Evolutionary conservation across 2,329 filamentous ascomycete genomes (phyloP), one percentile per base, ranked within the genome.

Genomic region (Aspergillus carbonarius): DNA sequence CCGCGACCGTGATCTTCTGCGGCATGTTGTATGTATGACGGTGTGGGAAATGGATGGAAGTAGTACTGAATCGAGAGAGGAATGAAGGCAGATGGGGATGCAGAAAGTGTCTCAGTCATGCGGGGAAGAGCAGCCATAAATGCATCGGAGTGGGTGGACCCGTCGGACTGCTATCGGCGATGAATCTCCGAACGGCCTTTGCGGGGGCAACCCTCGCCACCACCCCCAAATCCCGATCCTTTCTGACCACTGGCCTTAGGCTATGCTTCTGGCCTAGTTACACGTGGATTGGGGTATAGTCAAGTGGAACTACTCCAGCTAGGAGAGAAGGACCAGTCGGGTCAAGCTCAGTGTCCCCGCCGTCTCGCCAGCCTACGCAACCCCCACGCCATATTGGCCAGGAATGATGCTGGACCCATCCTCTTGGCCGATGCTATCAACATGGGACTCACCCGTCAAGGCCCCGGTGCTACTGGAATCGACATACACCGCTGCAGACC

Each of bases 1-100:
- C 76, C n/a, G 75, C 78, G 44, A 80, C 71, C 5, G 71, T 80
- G 55, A 81, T 70, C 20, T 66, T 70, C 61, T 74, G 69, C 12
- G 75, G 68, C 78, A 79, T 79, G 25, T 40, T 68, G 17, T 9
- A 23, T 42, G 7, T 13, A 39, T 39, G 17, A 17, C 1, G 5
- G 20, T 6, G 7, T 27, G 23, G 23, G 7, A 27, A 5, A n/a
- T 47, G 3, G 9, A 18, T 6, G 44, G 2, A n/a, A 5, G 20
- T 40, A 20, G 13, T 17, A n/a, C 5, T 40, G 39, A 40, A 18
- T 2, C 2, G 18, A 32, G 9, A 32, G 18, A 42, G 9, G 12
- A 18, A 40, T 10, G 6, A 23, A 23, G 6, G 3, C n/a, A n/a
- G n/a, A n/a, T n/a, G 5, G 30, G 10, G 9, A 32, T 42, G 39